Percentiles rank a stretch among this genome's conserved stretches.
These are phyloP conservation scores for Bryum argenteum DNA, from an alignment of 225 moss, liverwort and hornwort species.

Conservation along the genomic window DNA sequence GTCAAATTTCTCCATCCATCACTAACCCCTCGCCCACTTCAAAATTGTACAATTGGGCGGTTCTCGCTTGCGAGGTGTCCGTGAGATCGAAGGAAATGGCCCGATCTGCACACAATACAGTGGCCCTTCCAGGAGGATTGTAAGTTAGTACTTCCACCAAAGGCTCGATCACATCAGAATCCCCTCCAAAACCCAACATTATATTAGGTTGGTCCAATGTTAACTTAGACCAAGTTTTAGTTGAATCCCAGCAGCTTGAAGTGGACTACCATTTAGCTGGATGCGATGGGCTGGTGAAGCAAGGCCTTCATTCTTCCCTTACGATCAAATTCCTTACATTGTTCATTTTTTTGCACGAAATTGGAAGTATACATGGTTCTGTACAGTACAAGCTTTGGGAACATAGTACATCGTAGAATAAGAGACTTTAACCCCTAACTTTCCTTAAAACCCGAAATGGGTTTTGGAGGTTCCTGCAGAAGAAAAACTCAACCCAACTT, in stretches of 20 bases:
- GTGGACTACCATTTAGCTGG: not conserved
- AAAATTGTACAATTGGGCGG: not conserved
- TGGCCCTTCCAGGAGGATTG: not conserved
- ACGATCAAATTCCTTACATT: too few species aligned
- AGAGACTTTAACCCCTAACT: too few species aligned
- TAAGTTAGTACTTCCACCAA: not conserved
- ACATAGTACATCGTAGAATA: too few species aligned
- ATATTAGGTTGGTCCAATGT: not conserved
- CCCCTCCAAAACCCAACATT: not conserved
- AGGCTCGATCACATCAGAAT: not conserved
- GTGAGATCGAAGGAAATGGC: not conserved
- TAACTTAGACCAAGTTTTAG: not conserved
- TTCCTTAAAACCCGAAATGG: too few species aligned
- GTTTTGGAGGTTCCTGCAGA: too few species aligned
- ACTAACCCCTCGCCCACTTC: not conserved
- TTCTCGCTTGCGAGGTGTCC: not conserved
- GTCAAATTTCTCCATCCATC: conserved; percentile 17
- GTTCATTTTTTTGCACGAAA: too few species aligned
- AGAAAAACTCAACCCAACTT: too few species aligned
- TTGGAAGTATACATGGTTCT: too few species aligned
- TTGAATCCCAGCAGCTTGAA: not conserved
- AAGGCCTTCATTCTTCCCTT: not conserved
- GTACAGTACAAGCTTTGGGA: too few species aligned
- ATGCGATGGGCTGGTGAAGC: not conserved
- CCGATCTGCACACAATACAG: not conserved